A percentile compares a stretch with the other conserved stretches of the same genome.
Evolutionary conservation across 192 early-diverging fungal genomes (phyloP).

Genomic region (Coemansia sp.): DNA sequence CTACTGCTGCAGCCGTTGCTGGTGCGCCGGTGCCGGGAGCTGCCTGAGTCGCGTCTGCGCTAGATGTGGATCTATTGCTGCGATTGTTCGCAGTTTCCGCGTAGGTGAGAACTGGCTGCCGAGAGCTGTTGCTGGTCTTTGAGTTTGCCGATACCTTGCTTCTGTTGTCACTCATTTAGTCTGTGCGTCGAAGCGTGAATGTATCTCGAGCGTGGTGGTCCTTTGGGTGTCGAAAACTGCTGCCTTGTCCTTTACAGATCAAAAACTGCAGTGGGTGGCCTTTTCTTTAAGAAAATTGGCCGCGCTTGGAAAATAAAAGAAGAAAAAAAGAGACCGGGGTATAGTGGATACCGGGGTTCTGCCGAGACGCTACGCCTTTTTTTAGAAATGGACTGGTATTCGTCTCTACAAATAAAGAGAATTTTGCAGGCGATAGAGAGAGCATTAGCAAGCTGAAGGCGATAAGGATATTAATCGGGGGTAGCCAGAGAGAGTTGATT

Average conservation of each 20-base stretch:
- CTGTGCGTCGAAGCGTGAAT: background rate
- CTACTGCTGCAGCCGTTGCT: background rate
- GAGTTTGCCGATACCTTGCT: constrained; percentile 44
- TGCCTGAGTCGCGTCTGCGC: constrained; percentile 25
- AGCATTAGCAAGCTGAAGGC: background rate
- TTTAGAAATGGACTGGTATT: constrained; percentile 19
- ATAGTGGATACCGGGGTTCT: background rate
- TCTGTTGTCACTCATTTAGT: constrained; percentile 55
- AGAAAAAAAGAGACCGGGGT: background rate
- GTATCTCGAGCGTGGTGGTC: background rate
- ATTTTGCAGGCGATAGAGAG: background rate
- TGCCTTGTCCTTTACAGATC: background rate
- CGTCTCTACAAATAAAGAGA: constrained; percentile 34
- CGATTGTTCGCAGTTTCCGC: constrained; percentile 44
- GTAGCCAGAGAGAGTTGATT: background rate
- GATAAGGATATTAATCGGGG: background rate
- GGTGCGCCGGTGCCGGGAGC: constrained; percentile 16
- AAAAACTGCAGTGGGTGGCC: constrained; percentile 2
- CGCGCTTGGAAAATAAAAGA: constrained; percentile 1
- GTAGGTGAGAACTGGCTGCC: constrained; percentile 46
- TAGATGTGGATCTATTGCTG: constrained; percentile 10
- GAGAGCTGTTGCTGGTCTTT: constrained; percentile 49
- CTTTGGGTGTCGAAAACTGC: constrained; percentile 3
- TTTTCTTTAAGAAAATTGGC: background rate
- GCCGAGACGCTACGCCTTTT: constrained; percentile 10